phyloP scores from a whole-genome alignment of 495 filamentous ascomycete species.

The Pseudoneurospora amorphoporcata region DNA sequence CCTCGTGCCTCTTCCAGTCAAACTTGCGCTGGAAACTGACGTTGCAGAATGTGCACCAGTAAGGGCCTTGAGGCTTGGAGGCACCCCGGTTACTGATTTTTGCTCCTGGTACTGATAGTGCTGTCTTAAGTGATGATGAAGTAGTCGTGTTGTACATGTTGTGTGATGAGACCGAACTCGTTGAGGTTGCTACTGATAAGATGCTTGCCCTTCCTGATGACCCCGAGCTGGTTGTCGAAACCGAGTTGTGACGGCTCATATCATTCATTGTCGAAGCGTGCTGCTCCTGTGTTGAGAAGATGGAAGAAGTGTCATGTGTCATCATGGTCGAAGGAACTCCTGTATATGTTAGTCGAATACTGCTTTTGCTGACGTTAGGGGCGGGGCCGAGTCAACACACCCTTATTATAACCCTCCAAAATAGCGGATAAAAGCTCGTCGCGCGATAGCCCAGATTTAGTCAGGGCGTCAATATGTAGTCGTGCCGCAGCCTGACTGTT shows the following conservation, averaged over 20 bases:
- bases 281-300: neutral
- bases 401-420: conserved; percentile 16
- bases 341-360: neutral
- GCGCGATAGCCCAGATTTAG: conserved; percentile 19
- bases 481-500: conserved; percentile 22
- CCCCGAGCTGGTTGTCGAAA: conserved; percentile 27
- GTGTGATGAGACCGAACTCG: conserved; percentile 22
- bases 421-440: conserved; percentile 22
- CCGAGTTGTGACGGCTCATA: conserved; percentile 8
- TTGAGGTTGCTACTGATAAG: conserved; percentile 18
- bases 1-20: conserved; percentile 44
- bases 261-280: neutral
- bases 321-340: neutral
- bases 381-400: neutral
- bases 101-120: neutral
- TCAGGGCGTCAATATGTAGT: conserved; percentile 23
- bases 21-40: conserved; percentile 42
- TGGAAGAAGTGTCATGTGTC: neutral
- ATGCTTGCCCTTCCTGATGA: conserved; percentile 25
- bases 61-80: conserved; percentile 25
- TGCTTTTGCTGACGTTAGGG: neutral
- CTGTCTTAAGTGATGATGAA: neutral
- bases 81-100: conserved; percentile 22
- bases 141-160: conserved; percentile 3
- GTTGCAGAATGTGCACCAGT: conserved; percentile 43